Evolutionary conservation across 352 stramenopile genomes (phyloP).

Genomic region (Pythium scleroteichum): DNA sequence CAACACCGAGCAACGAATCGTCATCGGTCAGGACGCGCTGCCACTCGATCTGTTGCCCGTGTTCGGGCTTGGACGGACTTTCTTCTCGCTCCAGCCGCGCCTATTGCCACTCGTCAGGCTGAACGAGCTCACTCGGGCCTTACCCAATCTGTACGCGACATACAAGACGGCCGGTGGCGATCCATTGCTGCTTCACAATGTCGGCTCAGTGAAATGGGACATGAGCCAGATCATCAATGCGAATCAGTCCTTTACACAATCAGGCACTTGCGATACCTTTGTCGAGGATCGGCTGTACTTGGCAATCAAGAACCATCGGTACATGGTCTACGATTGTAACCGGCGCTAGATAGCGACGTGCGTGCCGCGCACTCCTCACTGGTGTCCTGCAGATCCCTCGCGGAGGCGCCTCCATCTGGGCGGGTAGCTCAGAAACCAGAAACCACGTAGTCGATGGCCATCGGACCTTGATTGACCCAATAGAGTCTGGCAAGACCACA

Average conservation of each 20-base stretch:
- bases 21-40: neutral
- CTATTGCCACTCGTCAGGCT: neutral
- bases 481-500: no score
- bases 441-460: no score
- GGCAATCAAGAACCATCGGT: constrained; percentile 19
- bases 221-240: neutral
- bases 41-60: neutral
- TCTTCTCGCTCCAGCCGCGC: no score
- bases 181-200: constrained; percentile 14
- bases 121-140: neutral
- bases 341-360: constrained; percentile 18
- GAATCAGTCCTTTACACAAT: no score
- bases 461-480: no score
- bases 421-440: no score
- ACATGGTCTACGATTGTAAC: constrained; percentile 19
- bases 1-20: neutral
- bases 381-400: no score
- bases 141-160: no score
- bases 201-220: constrained; percentile 7
- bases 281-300: constrained; percentile 11
- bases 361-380: no score
- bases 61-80: no score
- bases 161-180: neutral
- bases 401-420: no score
- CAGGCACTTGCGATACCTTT: neutral